These are phyloP conservation scores for Pseudotsuga menziesii DNA, from an alignment of 75 land plant species.

Conservation along the genomic window DNA sequence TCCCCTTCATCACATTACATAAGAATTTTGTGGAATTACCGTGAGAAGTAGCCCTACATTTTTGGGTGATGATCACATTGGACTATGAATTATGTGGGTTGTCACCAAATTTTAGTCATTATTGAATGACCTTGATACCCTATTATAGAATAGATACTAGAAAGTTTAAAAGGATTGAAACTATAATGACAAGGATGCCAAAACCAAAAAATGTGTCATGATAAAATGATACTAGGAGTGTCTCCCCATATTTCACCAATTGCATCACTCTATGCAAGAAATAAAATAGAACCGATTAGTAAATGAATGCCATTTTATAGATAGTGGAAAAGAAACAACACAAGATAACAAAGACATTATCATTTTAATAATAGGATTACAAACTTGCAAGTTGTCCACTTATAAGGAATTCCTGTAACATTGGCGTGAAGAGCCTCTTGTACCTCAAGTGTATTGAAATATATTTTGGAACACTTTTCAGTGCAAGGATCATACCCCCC, in stretches of 20 bases:
- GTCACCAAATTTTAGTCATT: too few species aligned
- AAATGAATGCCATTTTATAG: background rate
- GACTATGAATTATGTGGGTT: too few species aligned
- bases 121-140: too few species aligned
- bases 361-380: background rate
- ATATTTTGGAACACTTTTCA: conserved; percentile 49
- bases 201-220: too few species aligned
- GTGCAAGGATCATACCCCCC: conserved; percentile 80
- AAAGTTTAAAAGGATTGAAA: too few species aligned
- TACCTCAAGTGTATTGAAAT: conserved; percentile 70
- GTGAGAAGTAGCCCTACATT: too few species aligned
- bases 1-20: too few species aligned
- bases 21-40: too few species aligned
- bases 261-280: conserved; percentile 9
- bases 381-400: conserved; percentile 84
- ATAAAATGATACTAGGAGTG: too few species aligned
- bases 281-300: background rate
- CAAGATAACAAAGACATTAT: background rate
- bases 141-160: too few species aligned
- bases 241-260: conserved; percentile 18
- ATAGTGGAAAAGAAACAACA: background rate
- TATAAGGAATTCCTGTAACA: conserved; percentile 43
- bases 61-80: too few species aligned
- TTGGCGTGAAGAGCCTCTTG: conserved; percentile 88
- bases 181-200: too few species aligned